Base-by-base conservation (phyloP, 805 yeast genomes). In the Suhomyces kilbournensis region DNA sequence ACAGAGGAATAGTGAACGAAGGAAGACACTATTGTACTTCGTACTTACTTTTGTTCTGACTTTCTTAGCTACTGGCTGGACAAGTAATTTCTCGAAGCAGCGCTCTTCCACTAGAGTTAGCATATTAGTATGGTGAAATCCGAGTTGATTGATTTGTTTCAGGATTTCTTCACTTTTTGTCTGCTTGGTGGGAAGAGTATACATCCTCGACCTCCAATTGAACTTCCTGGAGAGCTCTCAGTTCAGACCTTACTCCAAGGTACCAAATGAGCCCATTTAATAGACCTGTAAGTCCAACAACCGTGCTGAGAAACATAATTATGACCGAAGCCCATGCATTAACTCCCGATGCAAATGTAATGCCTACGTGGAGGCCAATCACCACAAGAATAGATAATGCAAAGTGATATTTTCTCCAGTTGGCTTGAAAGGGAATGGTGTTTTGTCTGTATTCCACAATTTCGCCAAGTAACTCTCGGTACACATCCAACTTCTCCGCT, bases 231-330 rank as follows among this genome's bases (percentile, higher is more conserved):
- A 94, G 68, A 0, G 92, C 93, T 46, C 98, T 74, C 48, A 74
- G 66, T 64, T 94, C 99, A n/a, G 82, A 77, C 32, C 90, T 75
- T 0, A 96, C 96, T 64, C 92, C 93, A 28, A 90, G 63, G 52
- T 77, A 79, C 40, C 93, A 92, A 44, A 94, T 87, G 51, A 89
- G 62, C 0, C 96, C 96, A 63, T 90, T 85, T 1, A 87, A 65
- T 0, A 80, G 70, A 0, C 97, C 97, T 0, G 92, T 77, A 2
- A 83, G 76, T 0, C 84, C 77, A 2, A 90, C 65, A 0, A 83
- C 57, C 0, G 81, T 73, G 1, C 88, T 78, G 3, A 77, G 75
- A 1, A 89, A 56, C 15, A 83, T 75, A 66, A 90, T 78, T 9
- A 50, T 20, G 6, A 90, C 64, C 0, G 90, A 80, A 0, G 84